Percentiles rank a stretch among this genome's conserved stretches.
Conservation (phyloP, 2,329 filamentous ascomycete species). For the Fusarium zealandicum region DNA sequence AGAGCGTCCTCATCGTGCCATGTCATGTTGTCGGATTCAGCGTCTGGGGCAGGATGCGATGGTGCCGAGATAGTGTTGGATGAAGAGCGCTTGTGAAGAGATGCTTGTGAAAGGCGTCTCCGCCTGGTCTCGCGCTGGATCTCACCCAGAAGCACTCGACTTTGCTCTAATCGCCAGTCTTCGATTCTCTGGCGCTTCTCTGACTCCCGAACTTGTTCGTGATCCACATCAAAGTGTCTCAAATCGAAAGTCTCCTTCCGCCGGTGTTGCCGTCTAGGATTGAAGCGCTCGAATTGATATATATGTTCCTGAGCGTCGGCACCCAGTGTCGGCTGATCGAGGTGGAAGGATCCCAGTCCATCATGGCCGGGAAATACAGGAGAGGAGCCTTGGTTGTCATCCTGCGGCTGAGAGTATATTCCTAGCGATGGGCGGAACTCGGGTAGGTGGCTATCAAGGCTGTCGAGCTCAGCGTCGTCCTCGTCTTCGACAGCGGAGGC, state of each 20-base stretch:
- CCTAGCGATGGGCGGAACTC: conserved; percentile 75
- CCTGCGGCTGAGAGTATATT: conserved; percentile 34
- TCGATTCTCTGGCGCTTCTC: conserved; percentile 88
- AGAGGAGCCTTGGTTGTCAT: conserved; percentile 55
- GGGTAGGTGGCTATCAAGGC: conserved; percentile 88
- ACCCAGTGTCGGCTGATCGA: conserved; percentile 63
- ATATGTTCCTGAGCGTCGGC: conserved; percentile 78
- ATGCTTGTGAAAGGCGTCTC: conserved; percentile 68
- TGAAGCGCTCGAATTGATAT: conserved; percentile 88
- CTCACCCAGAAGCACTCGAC: conserved; percentile 82
- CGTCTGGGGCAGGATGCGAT: conserved; percentile 41
- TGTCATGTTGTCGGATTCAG: conserved; percentile 52
- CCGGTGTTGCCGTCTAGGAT: conserved; percentile 70
- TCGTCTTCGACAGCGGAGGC: conserved; percentile 55
- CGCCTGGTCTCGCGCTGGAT: conserved; percentile 84
- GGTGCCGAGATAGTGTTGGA: conserved; percentile 40
- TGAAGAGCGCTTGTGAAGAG: conserved; percentile 43
- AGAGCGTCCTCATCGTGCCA: conserved; percentile 62
- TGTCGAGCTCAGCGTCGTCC: conserved; percentile 85
- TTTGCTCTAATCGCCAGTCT: conserved; percentile 91
- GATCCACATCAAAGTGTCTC: conserved; percentile 59
- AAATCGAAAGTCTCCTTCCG: conserved; percentile 62
- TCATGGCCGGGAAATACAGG: conserved; percentile 90
- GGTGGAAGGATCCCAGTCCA: conserved; percentile 83
- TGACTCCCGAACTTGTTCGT: conserved; percentile 65